Evolutionary conservation across 352 stramenopile genomes (phyloP).

Genomic region (Globisporangium megalacanthum): DNA sequence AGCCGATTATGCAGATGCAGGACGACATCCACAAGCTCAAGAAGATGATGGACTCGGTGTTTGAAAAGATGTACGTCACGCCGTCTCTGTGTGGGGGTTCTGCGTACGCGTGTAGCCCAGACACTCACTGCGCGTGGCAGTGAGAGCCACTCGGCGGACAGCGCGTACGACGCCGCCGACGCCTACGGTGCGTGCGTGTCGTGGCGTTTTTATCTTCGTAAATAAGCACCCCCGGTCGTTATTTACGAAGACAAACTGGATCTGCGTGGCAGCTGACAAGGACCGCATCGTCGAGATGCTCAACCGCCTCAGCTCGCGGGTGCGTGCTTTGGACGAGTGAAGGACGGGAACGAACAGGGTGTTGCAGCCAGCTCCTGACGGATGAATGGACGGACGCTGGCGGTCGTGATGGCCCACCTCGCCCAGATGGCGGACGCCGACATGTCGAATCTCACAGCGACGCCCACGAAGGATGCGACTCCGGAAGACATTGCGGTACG

Average conservation of each 20-base stretch:
- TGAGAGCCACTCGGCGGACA: constrained; percentile 53
- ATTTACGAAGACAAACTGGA: not conserved
- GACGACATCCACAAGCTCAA: constrained; percentile 90
- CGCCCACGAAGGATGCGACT: constrained; percentile 70
- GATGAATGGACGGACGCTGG: too few species aligned
- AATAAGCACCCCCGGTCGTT: not conserved
- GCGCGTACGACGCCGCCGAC: constrained; percentile 64
- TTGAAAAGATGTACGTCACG: constrained; percentile 74
- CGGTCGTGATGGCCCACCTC: not conserved
- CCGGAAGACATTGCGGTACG: constrained; percentile 64
- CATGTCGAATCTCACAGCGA: constrained; percentile 83
- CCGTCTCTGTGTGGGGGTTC: not conserved
- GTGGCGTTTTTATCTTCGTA: not conserved
- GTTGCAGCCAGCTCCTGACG: not conserved
- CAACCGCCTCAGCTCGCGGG: constrained; percentile 78
- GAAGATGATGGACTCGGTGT: constrained; percentile 87
- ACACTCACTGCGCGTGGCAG: constrained; percentile 10
- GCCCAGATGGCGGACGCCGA: constrained; percentile 76
- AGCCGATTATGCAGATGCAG: constrained; percentile 90
- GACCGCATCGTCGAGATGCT: constrained; percentile 86
- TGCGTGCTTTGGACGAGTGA: constrained; percentile 17
- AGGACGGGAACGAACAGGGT: not conserved
- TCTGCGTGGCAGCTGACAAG: constrained; percentile 63
- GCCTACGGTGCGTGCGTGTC: constrained; percentile 61
- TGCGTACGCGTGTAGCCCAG: not conserved